These are phyloP conservation scores for Avena atlantica DNA, from an alignment of 176 grass and related monocot species.

Conservation along the genomic window DNA sequence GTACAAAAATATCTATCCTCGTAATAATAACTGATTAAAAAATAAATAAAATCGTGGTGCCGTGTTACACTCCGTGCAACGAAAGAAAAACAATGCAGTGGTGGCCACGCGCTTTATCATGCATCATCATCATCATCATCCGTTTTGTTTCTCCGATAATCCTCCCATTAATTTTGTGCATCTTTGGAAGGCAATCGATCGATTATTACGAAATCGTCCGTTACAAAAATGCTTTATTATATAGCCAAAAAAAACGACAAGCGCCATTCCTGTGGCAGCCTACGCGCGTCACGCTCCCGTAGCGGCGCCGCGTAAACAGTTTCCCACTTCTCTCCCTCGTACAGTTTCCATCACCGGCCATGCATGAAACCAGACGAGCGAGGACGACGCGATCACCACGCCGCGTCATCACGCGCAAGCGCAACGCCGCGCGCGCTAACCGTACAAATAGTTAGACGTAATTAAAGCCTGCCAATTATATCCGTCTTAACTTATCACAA, in stretches of 20 bases:
- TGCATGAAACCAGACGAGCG: neutral
- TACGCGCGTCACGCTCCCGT: neutral
- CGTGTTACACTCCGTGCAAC: neutral
- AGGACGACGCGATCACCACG: neutral
- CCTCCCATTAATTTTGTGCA: neutral
- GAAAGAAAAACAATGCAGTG: neutral
- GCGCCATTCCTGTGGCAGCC: neutral
- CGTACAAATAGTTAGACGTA: neutral
- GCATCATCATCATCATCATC: neutral
- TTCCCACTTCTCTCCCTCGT: constrained; percentile 8
- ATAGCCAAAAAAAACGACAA: constrained; percentile 12
- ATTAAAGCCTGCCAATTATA: neutral
- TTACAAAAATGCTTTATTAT: constrained; percentile 4
- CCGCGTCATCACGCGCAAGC: constrained; percentile 2
- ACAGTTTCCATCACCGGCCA: constrained; percentile 1
- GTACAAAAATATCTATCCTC: neutral
- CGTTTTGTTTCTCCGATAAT: neutral
- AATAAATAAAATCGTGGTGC: neutral
- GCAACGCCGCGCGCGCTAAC: neutral
- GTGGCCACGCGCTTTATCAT: constrained; percentile 22
- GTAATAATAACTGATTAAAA: neutral
- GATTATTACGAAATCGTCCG: neutral
- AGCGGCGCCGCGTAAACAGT: neutral
- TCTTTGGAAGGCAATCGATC: neutral
- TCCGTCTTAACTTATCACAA: neutral